Base-by-base conservation (phyloP, 805 yeast species). In the Candida michaelii region DNA sequence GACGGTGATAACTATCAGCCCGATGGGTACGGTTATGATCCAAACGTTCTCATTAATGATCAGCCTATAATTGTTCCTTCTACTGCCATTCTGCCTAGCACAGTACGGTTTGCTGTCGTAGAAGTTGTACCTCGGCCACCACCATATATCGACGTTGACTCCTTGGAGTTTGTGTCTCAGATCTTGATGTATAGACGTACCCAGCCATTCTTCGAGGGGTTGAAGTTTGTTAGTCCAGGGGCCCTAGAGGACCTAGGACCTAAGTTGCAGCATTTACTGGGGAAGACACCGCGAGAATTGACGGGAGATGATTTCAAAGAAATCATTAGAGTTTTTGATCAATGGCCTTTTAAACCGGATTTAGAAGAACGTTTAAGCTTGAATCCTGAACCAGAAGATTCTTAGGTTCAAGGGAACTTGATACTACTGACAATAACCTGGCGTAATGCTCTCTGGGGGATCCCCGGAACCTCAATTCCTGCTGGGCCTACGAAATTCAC, bases 301-400 rank as follows among this genome's bases (percentile, higher is more conserved):
- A 66, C 80, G 0, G 55, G 65, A 2, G 77, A 75, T 1, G 91
- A 89, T n/a, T 67, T 83, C 46, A 44, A 68, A 5, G 50, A 59
- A 5, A 56, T 90, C 5, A 69, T 80, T 8, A 61, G 74, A 3
- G 69, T 64, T 2, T 88, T 83, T 56, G 72, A 69, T 31, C 54
- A 63, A 11, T 91, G 97, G 98, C 93, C 97, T 0, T 91, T 89
- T 69, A 89, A 83, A 60, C 97, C 95, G 4, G 42, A 55, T 7
- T 14, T 51, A 12, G 52, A 50, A 31, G 62, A 56, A 17, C 45
- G 50, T 10, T 34, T 53, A 12, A 49, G 54, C 17, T 21, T 54
- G 3, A 44, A 45, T 41, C 46, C 47, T 35, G 35, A 30, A 7
- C 24, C 38, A 3, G 46, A 42, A 4, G 48, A 41, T n/a, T 7